phyloP scores from a whole-genome alignment of 176 grass and related monocot genomes.

The Dactylis glomerata region DNA sequence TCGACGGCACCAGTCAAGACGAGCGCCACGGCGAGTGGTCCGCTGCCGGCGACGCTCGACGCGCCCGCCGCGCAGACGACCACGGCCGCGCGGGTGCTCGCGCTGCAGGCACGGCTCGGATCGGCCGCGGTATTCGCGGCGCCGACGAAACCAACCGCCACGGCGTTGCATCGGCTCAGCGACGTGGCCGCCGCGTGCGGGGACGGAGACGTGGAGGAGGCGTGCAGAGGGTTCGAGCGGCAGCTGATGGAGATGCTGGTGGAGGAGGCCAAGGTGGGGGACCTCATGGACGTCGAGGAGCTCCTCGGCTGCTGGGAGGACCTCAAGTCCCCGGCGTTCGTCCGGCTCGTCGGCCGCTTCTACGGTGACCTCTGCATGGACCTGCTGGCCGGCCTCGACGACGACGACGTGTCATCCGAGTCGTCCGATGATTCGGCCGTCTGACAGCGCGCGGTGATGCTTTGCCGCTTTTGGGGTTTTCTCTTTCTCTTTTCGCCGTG shows the following conservation, averaged over 20 bases:
- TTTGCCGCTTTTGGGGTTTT: neutral
- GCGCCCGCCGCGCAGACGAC: neutral
- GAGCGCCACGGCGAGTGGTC: neutral
- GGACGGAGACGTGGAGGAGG: conserved; percentile 41
- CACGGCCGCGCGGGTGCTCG: conserved; percentile 9
- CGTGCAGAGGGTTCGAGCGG: conserved; percentile 70
- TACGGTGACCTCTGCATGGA: conserved; percentile 85
- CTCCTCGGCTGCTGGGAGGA: conserved; percentile 66
- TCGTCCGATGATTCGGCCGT: neutral
- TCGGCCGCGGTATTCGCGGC: conserved; percentile 6
- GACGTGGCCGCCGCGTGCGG: neutral
- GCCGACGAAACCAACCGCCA: neutral
- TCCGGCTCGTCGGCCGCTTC: conserved; percentile 65
- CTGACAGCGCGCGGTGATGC: neutral
- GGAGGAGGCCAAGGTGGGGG: conserved; percentile 77
- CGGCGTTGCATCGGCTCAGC: neutral
- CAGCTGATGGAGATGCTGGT: conserved; percentile 81
- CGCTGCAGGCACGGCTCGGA: conserved; percentile 16
- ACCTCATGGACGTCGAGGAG: conserved; percentile 85
- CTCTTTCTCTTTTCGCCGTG: neutral
- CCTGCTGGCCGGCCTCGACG: conserved; percentile 39
- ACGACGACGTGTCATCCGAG: neutral
- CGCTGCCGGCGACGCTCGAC: conserved; percentile 9
- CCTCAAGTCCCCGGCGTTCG: conserved; percentile 57
- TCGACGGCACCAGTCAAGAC: neutral